Conservation (phyloP, 495 filamentous ascomycete genomes). For the Aspergillus biplanus region DNA sequence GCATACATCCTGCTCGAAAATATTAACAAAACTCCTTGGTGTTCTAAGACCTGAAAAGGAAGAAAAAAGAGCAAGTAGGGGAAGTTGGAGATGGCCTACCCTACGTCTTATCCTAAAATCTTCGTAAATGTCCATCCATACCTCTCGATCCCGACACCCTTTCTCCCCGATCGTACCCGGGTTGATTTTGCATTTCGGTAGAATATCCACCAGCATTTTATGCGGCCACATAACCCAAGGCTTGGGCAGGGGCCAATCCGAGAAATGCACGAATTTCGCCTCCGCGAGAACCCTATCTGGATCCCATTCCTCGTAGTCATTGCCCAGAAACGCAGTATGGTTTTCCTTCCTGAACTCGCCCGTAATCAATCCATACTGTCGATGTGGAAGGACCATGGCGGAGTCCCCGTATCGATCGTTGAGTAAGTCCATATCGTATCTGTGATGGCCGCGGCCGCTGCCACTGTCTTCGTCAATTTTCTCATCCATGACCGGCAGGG, state of each 20-base stretch:
- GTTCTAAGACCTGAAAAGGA: background rate
- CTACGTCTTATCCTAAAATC: slow-evolving; percentile 66
- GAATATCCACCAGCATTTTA: slow-evolving; percentile 54
- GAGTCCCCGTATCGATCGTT: slow-evolving; percentile 69
- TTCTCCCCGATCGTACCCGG: slow-evolving; percentile 47
- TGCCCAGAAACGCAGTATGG: slow-evolving; percentile 66
- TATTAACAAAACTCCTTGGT: background rate
- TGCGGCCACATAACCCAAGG: slow-evolving; percentile 72
- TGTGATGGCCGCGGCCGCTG: slow-evolving; percentile 33
- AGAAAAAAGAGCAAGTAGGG: background rate
- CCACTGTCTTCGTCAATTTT: slow-evolving; percentile 31
- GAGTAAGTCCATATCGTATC: slow-evolving; percentile 75
- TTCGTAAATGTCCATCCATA: slow-evolving; percentile 74
- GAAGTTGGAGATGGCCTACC: slow-evolving; percentile 40
- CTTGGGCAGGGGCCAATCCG: slow-evolving; percentile 80
- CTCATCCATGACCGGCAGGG: slow-evolving; percentile 32
- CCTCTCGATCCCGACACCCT: slow-evolving; percentile 64
- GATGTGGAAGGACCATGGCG: slow-evolving; percentile 76
- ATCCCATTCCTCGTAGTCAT: slow-evolving; percentile 68
- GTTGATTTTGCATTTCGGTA: slow-evolving; percentile 61
- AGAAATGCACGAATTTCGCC: slow-evolving; percentile 80
- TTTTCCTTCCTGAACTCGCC: slow-evolving; percentile 69
- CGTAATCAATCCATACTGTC: slow-evolving; percentile 69
- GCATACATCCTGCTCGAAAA: slow-evolving; percentile 45
- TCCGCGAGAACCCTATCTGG: slow-evolving; percentile 62